phyloP scores from a whole-genome alignment of 73 alveolate genomes.

The Uronychia binucleata region DNA sequence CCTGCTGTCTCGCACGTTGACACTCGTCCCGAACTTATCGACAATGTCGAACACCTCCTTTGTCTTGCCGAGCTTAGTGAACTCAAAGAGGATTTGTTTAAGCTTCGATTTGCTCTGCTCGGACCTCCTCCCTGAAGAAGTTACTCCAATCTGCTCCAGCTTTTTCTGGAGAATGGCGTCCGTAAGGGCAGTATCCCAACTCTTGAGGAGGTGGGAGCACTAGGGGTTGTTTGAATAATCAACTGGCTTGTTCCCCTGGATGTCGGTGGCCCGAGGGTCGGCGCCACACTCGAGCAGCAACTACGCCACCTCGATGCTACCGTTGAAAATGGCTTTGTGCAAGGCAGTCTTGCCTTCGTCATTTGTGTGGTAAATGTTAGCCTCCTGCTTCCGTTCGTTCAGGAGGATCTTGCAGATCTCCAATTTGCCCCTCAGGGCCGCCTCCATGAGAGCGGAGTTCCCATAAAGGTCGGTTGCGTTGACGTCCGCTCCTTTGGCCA shows the following conservation, averaged over 20 bases:
- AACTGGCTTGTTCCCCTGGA: background rate
- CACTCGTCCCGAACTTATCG: background rate
- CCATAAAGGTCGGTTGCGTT: background rate
- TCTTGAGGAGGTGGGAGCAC: background rate
- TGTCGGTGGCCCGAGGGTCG: constrained; percentile 19
- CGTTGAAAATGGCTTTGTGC: constrained; percentile 33
- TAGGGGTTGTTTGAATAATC: background rate
- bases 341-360: constrained; percentile 32
- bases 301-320: background rate
- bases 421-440: constrained; percentile 20
- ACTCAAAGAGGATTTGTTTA: background rate
- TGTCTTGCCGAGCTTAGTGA: background rate
- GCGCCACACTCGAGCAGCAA: constrained; percentile 14
- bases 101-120: background rate
- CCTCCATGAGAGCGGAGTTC: constrained; percentile 32
- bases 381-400: background rate
- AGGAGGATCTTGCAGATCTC: background rate
- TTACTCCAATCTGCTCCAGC: background rate
- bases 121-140: background rate
- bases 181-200: constrained; percentile 15
- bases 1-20: background rate
- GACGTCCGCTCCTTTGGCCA: constrained; percentile 7
- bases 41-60: background rate
- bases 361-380: constrained; percentile 3
- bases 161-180: background rate